Evolutionary conservation across 2,329 filamentous ascomycete species (phyloP).

Genomic region (Podosphaera fusca): DNA sequence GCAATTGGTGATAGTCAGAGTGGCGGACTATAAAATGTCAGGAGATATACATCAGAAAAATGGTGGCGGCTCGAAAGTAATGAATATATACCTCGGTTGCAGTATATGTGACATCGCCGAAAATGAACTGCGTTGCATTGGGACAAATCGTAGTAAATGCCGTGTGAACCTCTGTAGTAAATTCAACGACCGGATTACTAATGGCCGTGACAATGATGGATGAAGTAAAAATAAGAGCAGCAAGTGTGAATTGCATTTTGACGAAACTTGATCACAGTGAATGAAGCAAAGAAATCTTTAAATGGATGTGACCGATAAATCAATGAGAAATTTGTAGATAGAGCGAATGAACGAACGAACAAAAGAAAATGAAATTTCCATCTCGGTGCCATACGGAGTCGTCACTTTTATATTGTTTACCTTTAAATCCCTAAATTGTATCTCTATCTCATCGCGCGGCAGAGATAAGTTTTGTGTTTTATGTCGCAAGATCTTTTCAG

Average conservation of each 20-base stretch:
- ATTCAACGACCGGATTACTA: constrained; percentile 4
- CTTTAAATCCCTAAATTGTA: too few species aligned
- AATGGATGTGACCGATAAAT: too few species aligned
- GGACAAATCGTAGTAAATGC: constrained; percentile 29
- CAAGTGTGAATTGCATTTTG: constrained; percentile 19
- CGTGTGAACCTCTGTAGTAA: constrained; percentile 25
- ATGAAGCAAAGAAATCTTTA: too few species aligned
- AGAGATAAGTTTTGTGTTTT: too few species aligned
- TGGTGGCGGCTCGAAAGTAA: neutral
- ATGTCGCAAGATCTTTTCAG: too few species aligned
- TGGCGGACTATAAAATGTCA: constrained; percentile 6
- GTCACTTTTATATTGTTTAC: too few species aligned
- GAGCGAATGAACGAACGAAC: too few species aligned
- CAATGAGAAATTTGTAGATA: too few species aligned
- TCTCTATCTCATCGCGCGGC: too few species aligned
- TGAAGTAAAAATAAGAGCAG: constrained; percentile 16
- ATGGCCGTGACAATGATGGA: constrained; percentile 13
- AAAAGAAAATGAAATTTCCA: too few species aligned
- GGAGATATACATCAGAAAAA: neutral
- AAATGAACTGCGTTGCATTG: constrained; percentile 22
- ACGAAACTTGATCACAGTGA: constrained; percentile 4
- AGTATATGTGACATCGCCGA: constrained; percentile 25
- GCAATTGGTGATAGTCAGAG: constrained; percentile 14
- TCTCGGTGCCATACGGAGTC: too few species aligned
- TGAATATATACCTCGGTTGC: constrained; percentile 22